Base-by-base conservation (phyloP, 345 rosid species). In the Psidium guajava region DNA sequence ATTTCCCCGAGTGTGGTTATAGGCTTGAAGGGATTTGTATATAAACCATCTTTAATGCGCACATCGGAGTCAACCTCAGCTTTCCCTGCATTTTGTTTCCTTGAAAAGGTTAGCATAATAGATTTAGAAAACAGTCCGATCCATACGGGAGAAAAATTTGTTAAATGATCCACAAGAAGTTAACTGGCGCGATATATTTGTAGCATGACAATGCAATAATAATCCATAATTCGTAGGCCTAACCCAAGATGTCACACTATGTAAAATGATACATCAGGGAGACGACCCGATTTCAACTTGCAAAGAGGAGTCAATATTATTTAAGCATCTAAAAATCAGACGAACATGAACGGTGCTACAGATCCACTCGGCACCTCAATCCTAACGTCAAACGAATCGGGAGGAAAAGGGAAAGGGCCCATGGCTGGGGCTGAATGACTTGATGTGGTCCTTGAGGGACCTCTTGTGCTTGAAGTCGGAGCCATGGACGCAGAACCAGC, bases 381-480 rank as follows among this genome's bases (percentile, higher is more conserved):
- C 75, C 81, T 64, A 20, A 84, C 88, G 82, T 89, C 91, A n/a
- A 88, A 88, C 2, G 91, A 53, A 51, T 92, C 86, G 18, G 89
- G 89, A 50, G 91, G 88, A 54, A 92, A 93, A 82, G 99, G 91
- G 88, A 54, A 92, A 93, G 81, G 99, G 93, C 57, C 90, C 93
- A 64, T 96, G 98, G 47, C 92, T 93, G 4, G 91, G 82, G 25
- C 99, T 96, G 80, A 96, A 95, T 2, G 98, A 94, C 55, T 91
- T 96, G 74, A 93, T 88, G 82, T 94, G 98, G 85, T 96, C 98
- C 86, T 93, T 96, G 83, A 96, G 99, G 4, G 99, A 96, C 54
- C 99, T 91, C 90, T 96, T 95, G 86, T 95, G 99, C 92, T 95
- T 96, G 89, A 96, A 94, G 83, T 96, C 98, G 5, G 99, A 95